phyloP scores from a whole-genome alignment of 129 eudicot genomes.

The Tagetes patula region DNA sequence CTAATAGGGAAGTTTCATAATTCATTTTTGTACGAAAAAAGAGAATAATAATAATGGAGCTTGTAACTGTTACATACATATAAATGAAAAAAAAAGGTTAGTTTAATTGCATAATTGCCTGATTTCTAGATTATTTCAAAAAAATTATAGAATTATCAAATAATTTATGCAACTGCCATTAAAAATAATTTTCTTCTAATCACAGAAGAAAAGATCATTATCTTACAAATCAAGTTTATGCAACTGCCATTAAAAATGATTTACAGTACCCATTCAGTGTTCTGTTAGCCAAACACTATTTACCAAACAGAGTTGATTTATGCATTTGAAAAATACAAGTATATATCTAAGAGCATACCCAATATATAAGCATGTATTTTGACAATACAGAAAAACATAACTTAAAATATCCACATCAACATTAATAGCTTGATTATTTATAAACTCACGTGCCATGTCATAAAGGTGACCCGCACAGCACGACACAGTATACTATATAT shows the following conservation, averaged over 20 bases:
- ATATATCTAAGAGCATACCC: background rate
- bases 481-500: background rate
- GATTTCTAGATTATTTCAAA: background rate
- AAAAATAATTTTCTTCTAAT: background rate
- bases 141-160: background rate
- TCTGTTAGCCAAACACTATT: background rate
- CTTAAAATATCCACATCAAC: background rate
- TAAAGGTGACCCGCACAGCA: background rate
- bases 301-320: background rate
- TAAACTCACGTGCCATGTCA: background rate
- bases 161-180: background rate
- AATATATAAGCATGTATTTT: background rate
- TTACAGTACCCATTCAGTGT: background rate
- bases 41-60: background rate
- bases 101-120: background rate
- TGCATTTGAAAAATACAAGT: background rate
- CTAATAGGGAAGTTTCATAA: background rate
- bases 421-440: background rate
- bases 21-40: background rate
- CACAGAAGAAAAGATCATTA: background rate
- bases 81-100: background rate
- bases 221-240: background rate
- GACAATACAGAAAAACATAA: background rate
- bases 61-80: slow-evolving; percentile 1
- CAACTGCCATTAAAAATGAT: background rate